Evolutionary conservation across 2,329 filamentous ascomycete genomes (phyloP).

Genomic region (Tympanopsis confertula): DNA sequence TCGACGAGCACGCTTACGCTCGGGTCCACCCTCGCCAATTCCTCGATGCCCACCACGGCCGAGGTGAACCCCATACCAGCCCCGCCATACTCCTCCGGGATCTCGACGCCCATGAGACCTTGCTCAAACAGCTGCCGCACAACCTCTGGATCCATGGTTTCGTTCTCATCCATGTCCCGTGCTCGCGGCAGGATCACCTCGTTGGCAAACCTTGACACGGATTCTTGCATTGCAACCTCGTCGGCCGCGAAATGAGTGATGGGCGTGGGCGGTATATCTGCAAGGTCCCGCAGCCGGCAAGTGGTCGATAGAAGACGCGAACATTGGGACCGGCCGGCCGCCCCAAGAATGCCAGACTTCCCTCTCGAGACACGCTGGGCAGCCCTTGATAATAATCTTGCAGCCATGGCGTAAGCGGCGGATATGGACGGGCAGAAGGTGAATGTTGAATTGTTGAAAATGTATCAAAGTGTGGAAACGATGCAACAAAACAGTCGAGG

Average conservation of each 20-base stretch:
- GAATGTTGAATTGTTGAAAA: too few species aligned
- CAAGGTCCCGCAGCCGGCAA: slow-evolving; percentile 41
- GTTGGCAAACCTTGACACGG: slow-evolving; percentile 80
- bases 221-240: slow-evolving; percentile 78
- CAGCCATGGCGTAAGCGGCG: too few species aligned
- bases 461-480: too few species aligned
- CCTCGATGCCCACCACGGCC: slow-evolving; percentile 92
- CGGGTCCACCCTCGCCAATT: slow-evolving; percentile 85
- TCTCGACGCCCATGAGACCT: slow-evolving; percentile 92
- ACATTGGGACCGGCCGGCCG: too few species aligned
- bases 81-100: slow-evolving; percentile 91
- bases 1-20: slow-evolving; percentile 91
- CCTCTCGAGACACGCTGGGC: too few species aligned
- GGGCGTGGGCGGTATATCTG: slow-evolving; percentile 74
- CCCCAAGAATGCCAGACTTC: neutral
- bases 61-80: slow-evolving; percentile 98
- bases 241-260: slow-evolving; percentile 88
- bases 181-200: slow-evolving; percentile 83
- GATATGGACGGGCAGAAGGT: too few species aligned
- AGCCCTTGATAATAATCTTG: too few species aligned
- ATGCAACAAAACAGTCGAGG: too few species aligned
- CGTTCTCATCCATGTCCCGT: slow-evolving; percentile 94
- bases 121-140: slow-evolving; percentile 95
- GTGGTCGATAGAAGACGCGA: neutral
- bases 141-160: slow-evolving; percentile 77